Conservation (phyloP, 345 rosid genomes). For the Arabis alpina region DNA sequence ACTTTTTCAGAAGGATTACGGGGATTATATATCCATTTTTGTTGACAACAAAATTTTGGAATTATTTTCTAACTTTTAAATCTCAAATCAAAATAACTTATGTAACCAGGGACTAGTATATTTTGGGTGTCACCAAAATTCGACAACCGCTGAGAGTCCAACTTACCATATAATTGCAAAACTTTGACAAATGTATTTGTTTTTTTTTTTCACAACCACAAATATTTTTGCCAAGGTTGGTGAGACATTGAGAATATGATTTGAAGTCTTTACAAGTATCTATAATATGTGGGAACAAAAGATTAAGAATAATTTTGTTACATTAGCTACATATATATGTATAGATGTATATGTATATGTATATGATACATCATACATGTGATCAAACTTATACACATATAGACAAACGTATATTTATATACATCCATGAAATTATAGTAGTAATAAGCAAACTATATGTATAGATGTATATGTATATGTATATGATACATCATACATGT, state of each 20-base stretch:
- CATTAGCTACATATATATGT: not conserved
- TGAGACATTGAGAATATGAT: not conserved
- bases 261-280: not conserved
- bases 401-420: too few relatives aligned
- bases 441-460: too few relatives aligned
- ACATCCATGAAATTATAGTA: too few relatives aligned
- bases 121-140: not conserved
- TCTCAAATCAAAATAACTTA: too few relatives aligned
- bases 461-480: too few relatives aligned
- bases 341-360: not conserved
- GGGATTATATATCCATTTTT: not conserved
- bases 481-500: not conserved
- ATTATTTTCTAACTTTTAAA: not conserved
- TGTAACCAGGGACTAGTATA: too few relatives aligned
- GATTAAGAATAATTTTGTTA: not conserved
- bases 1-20: not conserved
- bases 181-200: not conserved
- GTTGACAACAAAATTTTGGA: not conserved
- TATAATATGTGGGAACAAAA: too few relatives aligned
- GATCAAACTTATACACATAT: not conserved
- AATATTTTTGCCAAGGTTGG: slow-evolving; percentile 1
- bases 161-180: slow-evolving; percentile 6
- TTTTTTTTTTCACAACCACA: not conserved
- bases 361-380: not conserved
- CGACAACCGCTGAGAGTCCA: not conserved